Percentiles rank a stretch among this genome's conserved stretches.
Evolutionary conservation across 2,329 filamentous ascomycete species (phyloP).

Genomic region (Lachnellula subtilissima): DNA sequence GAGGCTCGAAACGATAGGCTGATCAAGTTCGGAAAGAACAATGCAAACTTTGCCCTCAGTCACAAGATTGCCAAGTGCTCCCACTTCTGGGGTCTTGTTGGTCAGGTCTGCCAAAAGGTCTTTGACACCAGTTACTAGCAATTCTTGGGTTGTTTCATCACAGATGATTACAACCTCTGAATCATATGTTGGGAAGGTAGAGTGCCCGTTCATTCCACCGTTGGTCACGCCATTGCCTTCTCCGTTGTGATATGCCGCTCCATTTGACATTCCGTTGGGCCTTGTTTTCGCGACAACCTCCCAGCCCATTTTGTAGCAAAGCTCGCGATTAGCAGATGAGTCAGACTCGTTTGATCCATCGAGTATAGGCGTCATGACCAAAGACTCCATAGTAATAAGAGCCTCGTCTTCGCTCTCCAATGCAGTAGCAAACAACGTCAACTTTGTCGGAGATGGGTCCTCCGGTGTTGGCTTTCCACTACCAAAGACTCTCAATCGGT

Average conservation of each 20-base stretch:
- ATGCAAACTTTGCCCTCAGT: slow-evolving; percentile 35
- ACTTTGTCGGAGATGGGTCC: slow-evolving; percentile 34
- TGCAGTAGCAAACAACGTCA: slow-evolving; percentile 35
- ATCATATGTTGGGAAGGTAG: slow-evolving; percentile 13
- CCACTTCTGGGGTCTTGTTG: slow-evolving; percentile 32
- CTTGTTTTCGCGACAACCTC: slow-evolving; percentile 30
- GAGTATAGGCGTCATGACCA: slow-evolving; percentile 39
- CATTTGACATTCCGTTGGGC: no score
- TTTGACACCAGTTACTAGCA: slow-evolving; percentile 34
- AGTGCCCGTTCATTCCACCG: neutral
- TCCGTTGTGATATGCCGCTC: neutral
- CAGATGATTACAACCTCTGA: slow-evolving; percentile 37
- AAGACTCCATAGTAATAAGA: slow-evolving; percentile 34
- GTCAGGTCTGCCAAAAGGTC: slow-evolving; percentile 32
- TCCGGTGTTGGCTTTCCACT: slow-evolving; percentile 29
- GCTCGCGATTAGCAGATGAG: slow-evolving; percentile 31
- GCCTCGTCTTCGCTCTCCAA: slow-evolving; percentile 29
- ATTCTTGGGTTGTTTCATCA: slow-evolving; percentile 31
- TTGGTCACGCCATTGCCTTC: neutral
- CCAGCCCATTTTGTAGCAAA: slow-evolving; percentile 46
- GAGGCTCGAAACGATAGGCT: slow-evolving; percentile 38
- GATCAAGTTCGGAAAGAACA: slow-evolving; percentile 43
- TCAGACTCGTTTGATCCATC: slow-evolving; percentile 30
- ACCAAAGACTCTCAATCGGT: slow-evolving; percentile 35
- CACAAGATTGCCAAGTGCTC: slow-evolving; percentile 29